Evolutionary conservation across 2,329 filamentous ascomycete species (phyloP), one percentile per base, ranked within the genome.

Genomic region (Xylariomycetidae sp.): DNA sequence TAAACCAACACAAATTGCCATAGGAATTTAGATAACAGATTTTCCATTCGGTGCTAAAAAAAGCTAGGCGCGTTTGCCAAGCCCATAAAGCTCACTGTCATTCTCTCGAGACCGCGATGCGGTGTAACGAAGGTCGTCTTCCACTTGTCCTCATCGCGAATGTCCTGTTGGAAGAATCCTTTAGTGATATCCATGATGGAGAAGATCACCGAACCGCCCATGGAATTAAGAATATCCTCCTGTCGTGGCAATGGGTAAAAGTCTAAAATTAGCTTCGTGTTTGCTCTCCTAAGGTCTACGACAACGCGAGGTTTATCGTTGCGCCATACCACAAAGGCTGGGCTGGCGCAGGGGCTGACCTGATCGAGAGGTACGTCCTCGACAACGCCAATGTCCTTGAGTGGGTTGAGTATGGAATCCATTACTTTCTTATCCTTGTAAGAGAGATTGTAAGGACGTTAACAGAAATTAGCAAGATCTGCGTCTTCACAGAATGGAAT

Each of bases 21-120:
- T 10, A 32, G 19, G n/a, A 14, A 25, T 16, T 16, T 22, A 15
- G 6, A 17, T n/a, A 10, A n/a, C n/a, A 22, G 9, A 22, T 8
- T 24, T 10, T 32, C 30, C 30, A 32, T 32, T 1, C 30, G 19
- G 14, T 32, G 30, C n/a, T 32, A 20, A 7, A 17, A 32, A 16
- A 32, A 22, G 7, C 19, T 12, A 9, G 30, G 30, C 2, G 30
- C 18, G 2, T 13, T 25, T 16, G 14, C 24, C 8, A 32, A 4
- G 10, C 30, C 30, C 30, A 32, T 32, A 2, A 20, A 18, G 6
- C 19, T 22, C n/a, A 32, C 19, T 2, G 30, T 32, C 6, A 32
- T 22, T 25, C 17, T 19, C 17, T 32, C 30, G 5, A 22, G 30
- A 2, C 30, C 30, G 4, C 30, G 7, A n/a, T 32, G 30, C 2